phyloP scores from a whole-genome alignment of 345 rosid genomes.

The Cochlearia excelsa region DNA sequence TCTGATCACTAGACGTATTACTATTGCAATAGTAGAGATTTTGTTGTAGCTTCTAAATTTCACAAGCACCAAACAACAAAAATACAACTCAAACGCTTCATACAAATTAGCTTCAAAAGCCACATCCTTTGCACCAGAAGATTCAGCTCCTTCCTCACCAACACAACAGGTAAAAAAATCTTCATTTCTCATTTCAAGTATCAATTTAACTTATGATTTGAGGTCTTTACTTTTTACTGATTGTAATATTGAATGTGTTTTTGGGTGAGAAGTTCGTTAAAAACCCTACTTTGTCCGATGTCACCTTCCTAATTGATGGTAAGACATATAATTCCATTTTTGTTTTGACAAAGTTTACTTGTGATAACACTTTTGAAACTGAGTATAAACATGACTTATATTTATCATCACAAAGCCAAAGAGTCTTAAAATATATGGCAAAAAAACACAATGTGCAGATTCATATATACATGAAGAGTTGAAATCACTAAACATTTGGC shows the following conservation, averaged over 20 bases:
- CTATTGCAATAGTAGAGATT: slow-evolving; percentile 48
- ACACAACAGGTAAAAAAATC: slow-evolving; percentile 46
- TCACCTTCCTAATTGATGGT: slow-evolving; percentile 74
- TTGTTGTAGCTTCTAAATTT: slow-evolving; percentile 57
- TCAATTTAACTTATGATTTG: neutral
- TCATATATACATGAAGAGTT: slow-evolving; percentile 64
- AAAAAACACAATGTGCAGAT: slow-evolving; percentile 42
- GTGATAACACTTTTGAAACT: neutral
- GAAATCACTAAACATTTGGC: slow-evolving; percentile 48
- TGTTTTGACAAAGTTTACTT: neutral
- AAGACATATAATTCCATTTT: slow-evolving; percentile 3
- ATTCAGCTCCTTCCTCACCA: slow-evolving; percentile 67
- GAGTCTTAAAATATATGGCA: neutral
- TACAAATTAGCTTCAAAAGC: slow-evolving; percentile 55
- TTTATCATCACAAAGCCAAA: neutral
- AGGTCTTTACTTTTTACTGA: slow-evolving; percentile 1
- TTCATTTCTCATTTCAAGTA: slow-evolving; percentile 5
- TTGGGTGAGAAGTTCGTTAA: slow-evolving; percentile 69
- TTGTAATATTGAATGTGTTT: slow-evolving; percentile 46
- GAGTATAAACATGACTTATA: slow-evolving; percentile 10
- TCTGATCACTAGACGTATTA: neutral
- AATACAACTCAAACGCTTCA: slow-evolving; percentile 52
- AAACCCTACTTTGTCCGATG: slow-evolving; percentile 64
- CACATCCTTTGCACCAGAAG: slow-evolving; percentile 45
- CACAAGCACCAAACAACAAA: slow-evolving; percentile 48